Evolutionary conservation across 768 basidiomycete genomes (phyloP).

Genomic region (Pleurotus tuber-regium): DNA sequence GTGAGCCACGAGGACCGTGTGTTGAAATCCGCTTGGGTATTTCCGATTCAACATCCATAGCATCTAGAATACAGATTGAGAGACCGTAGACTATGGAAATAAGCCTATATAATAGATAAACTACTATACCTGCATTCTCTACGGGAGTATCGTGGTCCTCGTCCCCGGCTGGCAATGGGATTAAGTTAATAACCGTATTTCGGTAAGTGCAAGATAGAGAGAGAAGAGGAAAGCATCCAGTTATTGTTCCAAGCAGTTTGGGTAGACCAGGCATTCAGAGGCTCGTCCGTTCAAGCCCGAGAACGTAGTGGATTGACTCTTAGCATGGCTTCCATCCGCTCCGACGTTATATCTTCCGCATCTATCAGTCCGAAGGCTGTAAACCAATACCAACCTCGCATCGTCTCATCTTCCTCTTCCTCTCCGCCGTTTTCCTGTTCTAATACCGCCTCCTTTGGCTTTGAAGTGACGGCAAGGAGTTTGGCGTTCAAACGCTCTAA

Average conservation of each 20-base stretch:
- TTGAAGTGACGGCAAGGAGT: slow-evolving; percentile 47
- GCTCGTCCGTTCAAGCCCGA: slow-evolving; percentile 1
- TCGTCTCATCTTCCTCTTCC: slow-evolving; percentile 34
- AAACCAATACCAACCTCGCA: slow-evolving; percentile 70
- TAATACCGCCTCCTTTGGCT: slow-evolving; percentile 34
- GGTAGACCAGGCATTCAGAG: neutral
- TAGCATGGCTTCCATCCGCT: slow-evolving; percentile 39
- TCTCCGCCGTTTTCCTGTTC: slow-evolving; percentile 27
- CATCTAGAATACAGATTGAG: slow-evolving; percentile 30
- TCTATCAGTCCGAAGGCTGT: slow-evolving; percentile 56
- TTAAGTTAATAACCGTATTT: slow-evolving; percentile 3
- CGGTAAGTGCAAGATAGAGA: neutral
- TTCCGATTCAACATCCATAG: slow-evolving; percentile 55
- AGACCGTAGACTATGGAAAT: too few relatives aligned
- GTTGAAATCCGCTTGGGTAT: slow-evolving; percentile 59
- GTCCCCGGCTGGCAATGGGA: slow-evolving; percentile 9
- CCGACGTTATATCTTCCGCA: slow-evolving; percentile 52
- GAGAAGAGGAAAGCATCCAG: neutral
- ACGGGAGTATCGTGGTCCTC: neutral
- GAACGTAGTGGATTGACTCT: slow-evolving; percentile 12
- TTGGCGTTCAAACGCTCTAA: slow-evolving; percentile 69
- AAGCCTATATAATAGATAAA: too few relatives aligned
- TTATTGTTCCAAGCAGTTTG: neutral
- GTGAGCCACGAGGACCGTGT: slow-evolving; percentile 73
- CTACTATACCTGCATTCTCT: slow-evolving; percentile 5